A percentile compares a stretch with the other conserved stretches of the same genome.
phyloP scores from a whole-genome alignment of 2,329 filamentous ascomycete species.

The Tolypocladium sp. region DNA sequence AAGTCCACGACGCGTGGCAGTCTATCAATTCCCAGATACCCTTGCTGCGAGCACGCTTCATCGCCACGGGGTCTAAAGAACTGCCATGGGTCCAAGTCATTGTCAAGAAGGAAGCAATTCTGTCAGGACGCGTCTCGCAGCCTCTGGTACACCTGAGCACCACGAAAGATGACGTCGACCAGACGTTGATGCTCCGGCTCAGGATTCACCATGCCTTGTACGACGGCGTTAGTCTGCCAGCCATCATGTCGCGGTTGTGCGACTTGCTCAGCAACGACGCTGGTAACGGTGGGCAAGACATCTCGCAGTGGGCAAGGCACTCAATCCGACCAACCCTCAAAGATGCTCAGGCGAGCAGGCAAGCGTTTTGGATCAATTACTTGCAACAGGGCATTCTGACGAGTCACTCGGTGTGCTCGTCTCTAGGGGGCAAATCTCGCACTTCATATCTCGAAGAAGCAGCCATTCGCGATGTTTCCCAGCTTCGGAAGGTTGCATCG shows the following conservation, averaged over 20 bases:
- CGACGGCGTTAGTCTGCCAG: constrained; percentile 69
- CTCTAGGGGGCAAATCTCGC: constrained; percentile 7
- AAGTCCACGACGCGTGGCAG: constrained; percentile 52
- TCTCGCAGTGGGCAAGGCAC: constrained; percentile 18
- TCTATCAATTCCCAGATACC: constrained; percentile 43
- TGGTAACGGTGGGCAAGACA: background rate
- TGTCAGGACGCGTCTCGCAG: background rate
- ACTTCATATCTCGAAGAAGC: constrained; percentile 32
- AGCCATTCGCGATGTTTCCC: constrained; percentile 29
- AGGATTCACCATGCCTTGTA: constrained; percentile 81
- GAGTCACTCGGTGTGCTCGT: background rate
- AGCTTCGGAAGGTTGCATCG: constrained; percentile 25
- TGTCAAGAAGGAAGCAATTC: constrained; percentile 16
- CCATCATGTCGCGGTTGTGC: constrained; percentile 39
- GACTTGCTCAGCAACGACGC: constrained; percentile 7
- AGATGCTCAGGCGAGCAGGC: constrained; percentile 8
- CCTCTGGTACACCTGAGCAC: constrained; percentile 16
- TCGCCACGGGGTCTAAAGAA: constrained; percentile 34
- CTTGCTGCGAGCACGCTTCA: constrained; percentile 61
- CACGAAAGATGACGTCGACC: constrained; percentile 1
- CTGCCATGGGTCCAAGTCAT: constrained; percentile 57
- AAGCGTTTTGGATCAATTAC: constrained; percentile 33
- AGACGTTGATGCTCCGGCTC: constrained; percentile 31
- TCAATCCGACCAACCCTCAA: constrained; percentile 5
- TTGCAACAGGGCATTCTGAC: constrained; percentile 12